These are phyloP conservation scores for Ophiostoma sp. DNA, from an alignment of 2,329 filamentous ascomycete genomes.

Conservation along the genomic window DNA sequence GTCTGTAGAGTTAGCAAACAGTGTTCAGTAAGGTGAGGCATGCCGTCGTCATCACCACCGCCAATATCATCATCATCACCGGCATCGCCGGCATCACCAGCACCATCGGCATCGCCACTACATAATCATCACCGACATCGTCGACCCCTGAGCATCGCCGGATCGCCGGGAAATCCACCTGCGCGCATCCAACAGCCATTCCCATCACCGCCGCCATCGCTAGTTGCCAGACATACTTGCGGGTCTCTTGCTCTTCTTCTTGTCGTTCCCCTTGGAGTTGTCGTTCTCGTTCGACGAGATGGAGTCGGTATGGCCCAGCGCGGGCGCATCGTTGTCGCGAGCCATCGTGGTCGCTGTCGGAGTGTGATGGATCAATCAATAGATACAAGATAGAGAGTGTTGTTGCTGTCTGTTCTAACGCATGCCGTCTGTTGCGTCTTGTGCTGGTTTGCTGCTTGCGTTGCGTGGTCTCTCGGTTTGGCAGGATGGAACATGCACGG, in stretches of 20 bases:
- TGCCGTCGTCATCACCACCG: no score
- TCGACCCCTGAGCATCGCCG: slow-evolving; percentile 1
- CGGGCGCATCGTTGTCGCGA: slow-evolving; percentile 29
- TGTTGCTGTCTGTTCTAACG: slow-evolving; percentile 1
- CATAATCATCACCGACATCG: neutral
- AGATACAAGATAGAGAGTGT: neutral
- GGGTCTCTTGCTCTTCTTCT: slow-evolving; percentile 85
- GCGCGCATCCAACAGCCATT: neutral
- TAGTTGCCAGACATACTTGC: slow-evolving; percentile 58
- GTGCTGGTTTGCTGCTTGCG: neutral
- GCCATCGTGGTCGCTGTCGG: slow-evolving; percentile 37
- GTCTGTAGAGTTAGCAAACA: slow-evolving; percentile 47
- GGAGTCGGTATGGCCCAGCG: slow-evolving; percentile 45
- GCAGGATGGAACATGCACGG: neutral
- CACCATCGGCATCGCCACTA: neutral
- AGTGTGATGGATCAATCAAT: neutral
- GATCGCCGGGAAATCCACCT: slow-evolving; percentile 14
- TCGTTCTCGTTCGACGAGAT: slow-evolving; percentile 51
- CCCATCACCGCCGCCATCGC: neutral
- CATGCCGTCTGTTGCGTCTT: neutral
- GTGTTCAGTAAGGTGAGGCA: neutral
- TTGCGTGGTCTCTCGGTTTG: no score
- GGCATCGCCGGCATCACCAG: no score
- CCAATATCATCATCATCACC: no score
- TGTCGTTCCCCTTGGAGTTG: slow-evolving; percentile 52